Conservation (phyloP, 2,329 filamentous ascomycete genomes). For the Trichoderma oligosporum region DNA sequence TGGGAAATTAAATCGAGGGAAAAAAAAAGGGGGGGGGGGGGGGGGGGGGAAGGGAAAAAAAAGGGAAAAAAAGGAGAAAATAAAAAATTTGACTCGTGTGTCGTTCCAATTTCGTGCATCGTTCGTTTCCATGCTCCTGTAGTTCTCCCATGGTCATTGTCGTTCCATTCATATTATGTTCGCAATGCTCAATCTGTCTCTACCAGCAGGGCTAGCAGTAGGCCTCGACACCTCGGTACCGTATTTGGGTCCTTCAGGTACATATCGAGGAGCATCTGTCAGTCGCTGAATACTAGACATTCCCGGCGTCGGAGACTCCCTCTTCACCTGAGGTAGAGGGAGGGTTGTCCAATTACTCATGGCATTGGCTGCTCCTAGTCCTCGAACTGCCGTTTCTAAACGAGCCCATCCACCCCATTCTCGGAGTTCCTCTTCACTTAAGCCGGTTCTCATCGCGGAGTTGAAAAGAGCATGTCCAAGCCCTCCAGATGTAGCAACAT, state of each 20-base stretch:
- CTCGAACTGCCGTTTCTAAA: slow-evolving; percentile 52
- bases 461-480: slow-evolving; percentile 41
- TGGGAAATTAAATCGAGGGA: not conserved
- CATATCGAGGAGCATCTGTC: slow-evolving; percentile 31
- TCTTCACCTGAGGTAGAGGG: slow-evolving; percentile 36
- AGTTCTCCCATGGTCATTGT: not conserved
- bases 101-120: slow-evolving; percentile 13
- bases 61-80: not conserved
- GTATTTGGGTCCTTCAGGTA: slow-evolving; percentile 27
- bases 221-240: slow-evolving; percentile 26
- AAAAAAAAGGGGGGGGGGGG: not conserved
- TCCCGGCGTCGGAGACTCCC: slow-evolving; percentile 29
- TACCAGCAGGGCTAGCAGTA: slow-evolving; percentile 28
- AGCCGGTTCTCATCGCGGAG: slow-evolving; percentile 46
- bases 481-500: slow-evolving; percentile 24
- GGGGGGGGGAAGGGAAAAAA: not conserved
- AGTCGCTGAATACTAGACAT: slow-evolving; percentile 30
- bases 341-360: slow-evolving; percentile 28
- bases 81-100: not conserved
- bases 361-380: slow-evolving; percentile 28
- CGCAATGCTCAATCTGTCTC: slow-evolving; percentile 40
- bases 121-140: not conserved
- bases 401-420: slow-evolving; percentile 81
- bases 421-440: slow-evolving; percentile 54
- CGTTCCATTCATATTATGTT: slow-evolving; percentile 42